Base-by-base conservation (phyloP, 805 yeast genomes). In the Monosporozyma solicola region DNA sequence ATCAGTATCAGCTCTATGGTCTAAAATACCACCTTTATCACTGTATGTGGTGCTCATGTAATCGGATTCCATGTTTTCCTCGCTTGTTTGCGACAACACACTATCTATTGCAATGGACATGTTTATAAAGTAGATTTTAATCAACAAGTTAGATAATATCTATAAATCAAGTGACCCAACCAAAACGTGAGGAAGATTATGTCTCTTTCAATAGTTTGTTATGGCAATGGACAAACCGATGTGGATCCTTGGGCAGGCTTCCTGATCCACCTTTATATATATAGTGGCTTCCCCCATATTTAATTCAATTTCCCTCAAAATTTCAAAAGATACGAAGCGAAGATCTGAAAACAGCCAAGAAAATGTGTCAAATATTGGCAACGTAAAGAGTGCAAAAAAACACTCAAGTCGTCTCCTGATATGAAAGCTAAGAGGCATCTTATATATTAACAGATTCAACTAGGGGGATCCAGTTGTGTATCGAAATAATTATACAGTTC, bases 1-100 rank as follows among this genome's bases (percentile, higher is more conserved):
- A 25, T 61, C 59, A 50, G 60, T 61, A 13, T 47, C 46, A 33
- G 6, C 13, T n/a, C 31, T n/a, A 31, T 22, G 32, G 25, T 37
- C 11, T 25, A 15, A 13, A 10, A 31, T 2, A 31, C 31, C 13
- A 22, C 32, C 13, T 24, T 16, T 9, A 32, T n/a, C 20, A 25
- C 7, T 13, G 16, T 43, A 15, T 15, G 13, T 15, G 20, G 15
- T 1, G 15, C 5, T 8, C 4, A 8, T n/a, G 25, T 24, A 8
- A 8, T n/a, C 5, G 3, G 29, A 8, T 13, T 43, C 46, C 16
- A 10, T 24, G 9, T 13, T 10, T 13, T 24, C 29, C 3, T 24
- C 31, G 24, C 46, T 43, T 15, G 46, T 24, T 15, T 11, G 16
- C 9, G 46, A 43, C 27, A 43, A 24, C 9, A 43, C 46, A 8